A percentile compares a stretch with the other conserved stretches of the same genome.
Evolutionary conservation across 2,329 filamentous ascomycete species (phyloP).

Genomic region (Hypoxylon sp.): DNA sequence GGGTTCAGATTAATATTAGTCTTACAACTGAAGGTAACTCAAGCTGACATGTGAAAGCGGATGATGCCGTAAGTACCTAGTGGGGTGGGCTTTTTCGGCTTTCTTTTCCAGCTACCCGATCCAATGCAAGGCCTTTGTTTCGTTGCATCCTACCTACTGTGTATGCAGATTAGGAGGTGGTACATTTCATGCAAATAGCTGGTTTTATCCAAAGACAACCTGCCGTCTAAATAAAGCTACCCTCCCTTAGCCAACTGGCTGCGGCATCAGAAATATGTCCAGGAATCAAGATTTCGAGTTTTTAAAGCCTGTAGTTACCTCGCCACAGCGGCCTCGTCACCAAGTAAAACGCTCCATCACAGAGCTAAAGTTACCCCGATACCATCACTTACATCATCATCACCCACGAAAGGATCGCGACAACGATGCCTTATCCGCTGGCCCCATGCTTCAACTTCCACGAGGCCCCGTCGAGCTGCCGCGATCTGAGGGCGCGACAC

Average conservation of each 20-base stretch:
- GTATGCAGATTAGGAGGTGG: constrained; percentile 8
- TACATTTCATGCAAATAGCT: constrained; percentile 12
- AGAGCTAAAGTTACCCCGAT: constrained; percentile 55
- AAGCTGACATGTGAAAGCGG: constrained; percentile 39
- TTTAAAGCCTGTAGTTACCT: constrained; percentile 47
- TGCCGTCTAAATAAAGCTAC: constrained; percentile 22
- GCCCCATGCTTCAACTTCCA: constrained; percentile 47
- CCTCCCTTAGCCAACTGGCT: constrained; percentile 25
- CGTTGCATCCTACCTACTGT: constrained; percentile 17
- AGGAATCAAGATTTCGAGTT: constrained; percentile 50
- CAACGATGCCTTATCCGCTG: constrained; percentile 49
- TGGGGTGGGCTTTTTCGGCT: constrained; percentile 17
- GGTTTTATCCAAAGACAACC: background rate
- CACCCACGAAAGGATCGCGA: constrained; percentile 52
- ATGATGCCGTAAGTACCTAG: constrained; percentile 22
- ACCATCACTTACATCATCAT: constrained; percentile 55
- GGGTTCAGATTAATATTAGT: constrained; percentile 1
- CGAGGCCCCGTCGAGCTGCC: constrained; percentile 60
- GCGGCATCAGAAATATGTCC: constrained; percentile 48
- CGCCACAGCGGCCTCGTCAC: constrained; percentile 58
- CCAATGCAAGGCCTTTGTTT: constrained; percentile 26
- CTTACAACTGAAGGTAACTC: constrained; percentile 1
- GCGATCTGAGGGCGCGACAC: constrained; percentile 59
- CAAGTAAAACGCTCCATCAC: constrained; percentile 68
- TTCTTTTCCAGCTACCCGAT: constrained; percentile 11